phyloP scores from a whole-genome alignment of 2,329 filamentous ascomycete species.

The Colletotrichum sp. region DNA sequence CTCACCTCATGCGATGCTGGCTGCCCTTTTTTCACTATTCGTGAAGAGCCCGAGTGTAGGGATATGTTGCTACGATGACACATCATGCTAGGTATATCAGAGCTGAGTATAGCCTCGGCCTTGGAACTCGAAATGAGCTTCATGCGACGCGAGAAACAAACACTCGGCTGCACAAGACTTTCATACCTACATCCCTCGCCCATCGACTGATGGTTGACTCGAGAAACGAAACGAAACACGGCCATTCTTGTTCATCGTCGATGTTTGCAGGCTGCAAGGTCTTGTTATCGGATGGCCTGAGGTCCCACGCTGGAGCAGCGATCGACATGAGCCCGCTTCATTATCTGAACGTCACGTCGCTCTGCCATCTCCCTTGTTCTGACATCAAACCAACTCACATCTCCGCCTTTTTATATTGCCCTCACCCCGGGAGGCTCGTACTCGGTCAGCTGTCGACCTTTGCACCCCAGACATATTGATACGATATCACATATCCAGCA shows the following conservation, averaged over 20 bases:
- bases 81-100: background rate
- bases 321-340: background rate
- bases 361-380: background rate
- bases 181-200: background rate
- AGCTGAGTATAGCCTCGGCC: background rate
- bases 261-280: background rate
- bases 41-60: background rate
- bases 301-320: background rate
- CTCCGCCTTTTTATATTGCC: background rate
- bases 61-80: background rate
- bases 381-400: background rate
- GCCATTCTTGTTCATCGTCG: background rate
- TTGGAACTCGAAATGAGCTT: background rate
- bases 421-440: background rate
- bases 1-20: background rate
- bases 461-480: background rate
- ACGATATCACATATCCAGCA: background rate
- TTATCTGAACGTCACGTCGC: background rate
- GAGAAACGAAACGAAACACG: background rate
- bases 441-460: background rate
- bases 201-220: background rate
- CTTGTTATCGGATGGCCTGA: background rate
- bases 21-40: background rate
- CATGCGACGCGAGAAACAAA: background rate
- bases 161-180: background rate